These are phyloP conservation scores for Metschnikowia hibisci DNA, from an alignment of 805 yeast genomes.

Conservation along the genomic window DNA sequence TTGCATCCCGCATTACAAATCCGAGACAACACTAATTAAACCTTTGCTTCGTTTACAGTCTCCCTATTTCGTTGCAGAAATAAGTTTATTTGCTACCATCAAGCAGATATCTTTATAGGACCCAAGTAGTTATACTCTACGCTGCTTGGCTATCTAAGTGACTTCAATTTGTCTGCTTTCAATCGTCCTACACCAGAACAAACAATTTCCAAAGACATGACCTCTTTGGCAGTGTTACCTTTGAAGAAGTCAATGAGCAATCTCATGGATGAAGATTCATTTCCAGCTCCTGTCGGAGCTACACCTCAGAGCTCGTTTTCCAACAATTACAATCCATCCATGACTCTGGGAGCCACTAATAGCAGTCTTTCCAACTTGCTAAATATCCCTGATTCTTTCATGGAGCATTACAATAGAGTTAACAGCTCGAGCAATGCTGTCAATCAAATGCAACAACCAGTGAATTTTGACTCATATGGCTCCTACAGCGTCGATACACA, in stretches of 20 bases:
- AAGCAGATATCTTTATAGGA: too few species aligned
- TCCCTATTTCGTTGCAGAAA: neutral
- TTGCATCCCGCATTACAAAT: neutral
- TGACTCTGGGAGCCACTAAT: slow-evolving; percentile 12
- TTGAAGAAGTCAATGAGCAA: slow-evolving; percentile 53
- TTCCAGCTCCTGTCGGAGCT: slow-evolving; percentile 25
- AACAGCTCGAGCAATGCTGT: slow-evolving; percentile 15
- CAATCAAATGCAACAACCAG: slow-evolving; percentile 13
- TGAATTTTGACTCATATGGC: slow-evolving; percentile 7
- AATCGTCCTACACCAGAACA: neutral
- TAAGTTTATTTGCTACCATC: neutral
- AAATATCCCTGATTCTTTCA: slow-evolving; percentile 30
- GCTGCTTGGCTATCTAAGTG: neutral
- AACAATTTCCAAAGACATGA: slow-evolving; percentile 29
- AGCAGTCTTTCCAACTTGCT: slow-evolving; percentile 18
- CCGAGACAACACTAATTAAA: neutral
- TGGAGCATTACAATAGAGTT: slow-evolving; percentile 22
- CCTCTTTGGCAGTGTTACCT: slow-evolving; percentile 50
- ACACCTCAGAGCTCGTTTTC: slow-evolving; percentile 9
- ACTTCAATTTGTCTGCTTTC: neutral
- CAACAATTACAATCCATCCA: slow-evolving; percentile 2
- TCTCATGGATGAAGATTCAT: slow-evolving; percentile 58
- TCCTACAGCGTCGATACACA: slow-evolving; percentile 14
- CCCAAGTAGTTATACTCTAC: neutral
- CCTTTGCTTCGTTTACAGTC: neutral